phyloP scores from a whole-genome alignment of 345 rosid genomes.

The Brassica incana region DNA sequence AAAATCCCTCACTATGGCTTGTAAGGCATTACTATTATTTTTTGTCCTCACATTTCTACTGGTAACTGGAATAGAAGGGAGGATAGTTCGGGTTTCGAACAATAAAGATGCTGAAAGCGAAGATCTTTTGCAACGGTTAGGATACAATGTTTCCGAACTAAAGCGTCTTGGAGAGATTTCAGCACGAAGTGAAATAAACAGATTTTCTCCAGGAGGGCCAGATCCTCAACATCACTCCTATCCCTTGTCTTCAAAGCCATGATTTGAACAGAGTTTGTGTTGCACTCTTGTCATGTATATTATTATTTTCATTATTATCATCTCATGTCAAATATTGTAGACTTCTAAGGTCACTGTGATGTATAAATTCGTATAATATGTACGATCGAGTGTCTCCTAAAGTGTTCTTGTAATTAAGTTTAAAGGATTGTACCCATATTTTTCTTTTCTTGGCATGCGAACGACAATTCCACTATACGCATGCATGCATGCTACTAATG shows the following conservation, averaged over 20 bases:
- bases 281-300: conserved; percentile 14
- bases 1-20: conserved; percentile 22
- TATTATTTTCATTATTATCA: background rate
- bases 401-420: conserved; percentile 17
- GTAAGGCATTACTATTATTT: conserved; percentile 18
- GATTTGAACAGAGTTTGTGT: conserved; percentile 7
- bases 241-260: conserved; percentile 32
- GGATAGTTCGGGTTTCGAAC: conserved; percentile 18
- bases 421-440: background rate
- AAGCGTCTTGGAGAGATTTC: conserved; percentile 28
- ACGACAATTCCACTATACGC: background rate
- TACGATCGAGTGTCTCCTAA: background rate
- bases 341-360: background rate
- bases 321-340: background rate
- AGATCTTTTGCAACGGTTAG: conserved; percentile 35
- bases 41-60: conserved; percentile 9
- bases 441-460: background rate
- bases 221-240: conserved; percentile 43
- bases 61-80: conserved; percentile 26
- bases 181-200: conserved; percentile 3
- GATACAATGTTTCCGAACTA: conserved; percentile 36
- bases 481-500: conserved; percentile 2
- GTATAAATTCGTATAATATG: conserved; percentile 13
- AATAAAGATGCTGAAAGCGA: conserved; percentile 22
- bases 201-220: conserved; percentile 43